Base-by-base conservation (phyloP, 306 rosid species). In the Malus sieversii region DNA sequence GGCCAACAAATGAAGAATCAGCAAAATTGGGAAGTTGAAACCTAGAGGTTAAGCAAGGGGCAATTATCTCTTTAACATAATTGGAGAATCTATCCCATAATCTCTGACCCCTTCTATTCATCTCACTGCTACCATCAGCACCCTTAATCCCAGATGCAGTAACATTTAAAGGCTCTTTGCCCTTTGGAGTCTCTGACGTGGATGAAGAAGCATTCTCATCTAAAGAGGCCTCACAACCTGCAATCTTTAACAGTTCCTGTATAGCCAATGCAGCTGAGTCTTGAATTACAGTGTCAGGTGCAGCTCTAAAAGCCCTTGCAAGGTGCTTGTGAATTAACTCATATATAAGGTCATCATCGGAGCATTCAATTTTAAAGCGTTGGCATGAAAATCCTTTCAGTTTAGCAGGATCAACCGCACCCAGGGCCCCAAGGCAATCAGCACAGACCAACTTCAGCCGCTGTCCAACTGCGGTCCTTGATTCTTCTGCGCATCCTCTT, bases 381-480 rank as follows among this genome's bases (percentile, higher is more conserved):
- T 90, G 88, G 75, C 87, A 84, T 62, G 93, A 86, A 84, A 92
- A 81, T 2, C 93, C 84, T 84, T 85, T 92, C 76, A 90, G 89
- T 87, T 95, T 95, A 52, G 98, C 98, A 83, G 98, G 98, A 84
- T 95, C 98, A 81, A 86, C 97, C 42, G 98, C 98, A 77, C 98
- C 98, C 52, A 95, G 83, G 71, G 97, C 90, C 80, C 98, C 98
- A 69, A 95, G 92, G 75, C 98, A 95, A 87, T 95, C 98, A 80
- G 97, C 98, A 84, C 98, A 95, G 45, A 89, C 93, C 84, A 92
- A 84, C 89, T 92, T 95, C 85, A 92, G 84, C 84, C 88, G 88
- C 86, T 89, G 97, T 66, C 97, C 98, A 70, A 92, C 96, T 25
- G 80, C 48, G 53, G 87, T 95, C 82, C 97, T 88, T 60, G 97